These are phyloP conservation scores for Alternaria triticimaculans DNA, from an alignment of 2,329 filamentous ascomycete genomes.

Conservation along the genomic window DNA sequence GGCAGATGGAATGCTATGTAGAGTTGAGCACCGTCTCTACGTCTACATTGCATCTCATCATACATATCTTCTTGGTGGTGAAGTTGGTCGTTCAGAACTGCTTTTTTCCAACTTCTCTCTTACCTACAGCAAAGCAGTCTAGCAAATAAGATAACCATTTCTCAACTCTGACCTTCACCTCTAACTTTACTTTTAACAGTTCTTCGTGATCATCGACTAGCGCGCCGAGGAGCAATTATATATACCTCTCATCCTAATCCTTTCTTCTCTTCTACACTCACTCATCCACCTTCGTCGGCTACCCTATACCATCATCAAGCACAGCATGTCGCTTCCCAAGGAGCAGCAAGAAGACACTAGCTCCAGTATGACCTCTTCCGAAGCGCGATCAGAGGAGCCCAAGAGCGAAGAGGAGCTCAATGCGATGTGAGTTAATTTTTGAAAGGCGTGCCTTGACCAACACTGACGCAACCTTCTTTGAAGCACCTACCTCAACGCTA, in stretches of 20 bases:
- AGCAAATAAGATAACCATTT: neutral
- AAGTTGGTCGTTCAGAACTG: too few species aligned
- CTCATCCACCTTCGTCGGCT: neutral
- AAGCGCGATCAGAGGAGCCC: neutral
- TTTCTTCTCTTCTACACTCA: neutral
- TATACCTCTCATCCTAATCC: neutral
- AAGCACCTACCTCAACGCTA: neutral
- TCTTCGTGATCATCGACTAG: neutral
- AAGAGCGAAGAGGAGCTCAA: neutral
- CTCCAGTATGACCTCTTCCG: neutral
- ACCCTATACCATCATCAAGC: neutral
- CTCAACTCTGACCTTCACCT: too few species aligned
- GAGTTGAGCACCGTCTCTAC: too few species aligned
- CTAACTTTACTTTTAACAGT: too few species aligned
- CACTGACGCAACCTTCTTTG: too few species aligned
- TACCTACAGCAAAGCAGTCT: neutral
- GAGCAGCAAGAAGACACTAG: neutral
- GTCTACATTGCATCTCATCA: too few species aligned
- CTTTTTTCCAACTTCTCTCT: neutral
- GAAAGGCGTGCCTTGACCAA: too few species aligned
- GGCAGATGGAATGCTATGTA: too few species aligned
- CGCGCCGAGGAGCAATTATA: neutral
- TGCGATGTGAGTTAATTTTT: too few species aligned
- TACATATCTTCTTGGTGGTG: too few species aligned
- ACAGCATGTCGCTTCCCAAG: neutral